These are phyloP conservation scores for Boletus subparvulus DNA, from an alignment of 768 basidiomycete species.

Conservation along the genomic window DNA sequence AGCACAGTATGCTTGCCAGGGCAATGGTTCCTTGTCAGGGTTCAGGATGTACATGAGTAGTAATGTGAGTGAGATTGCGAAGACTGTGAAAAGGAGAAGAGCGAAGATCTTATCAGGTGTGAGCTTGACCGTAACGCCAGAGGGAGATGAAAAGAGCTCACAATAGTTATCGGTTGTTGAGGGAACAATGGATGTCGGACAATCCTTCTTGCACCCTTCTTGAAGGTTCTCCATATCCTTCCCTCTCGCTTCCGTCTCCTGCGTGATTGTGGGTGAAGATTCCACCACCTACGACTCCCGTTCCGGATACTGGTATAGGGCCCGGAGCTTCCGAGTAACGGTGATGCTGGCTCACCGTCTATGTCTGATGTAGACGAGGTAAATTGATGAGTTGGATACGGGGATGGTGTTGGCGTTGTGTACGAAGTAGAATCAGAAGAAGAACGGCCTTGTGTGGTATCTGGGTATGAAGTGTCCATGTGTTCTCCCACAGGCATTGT, in stretches of 20 bases:
- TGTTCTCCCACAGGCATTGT: conserved; percentile 9
- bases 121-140: conserved; percentile 14
- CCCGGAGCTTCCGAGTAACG: conserved; percentile 36
- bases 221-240: conserved; percentile 48
- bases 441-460: conserved; percentile 24
- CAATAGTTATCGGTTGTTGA: conserved; percentile 77
- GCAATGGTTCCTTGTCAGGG: conserved; percentile 92
- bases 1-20: conserved; percentile 93
- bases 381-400: conserved; percentile 47
- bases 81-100: conserved; percentile 72
- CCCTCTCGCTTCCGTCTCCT: conserved; percentile 54
- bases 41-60: conserved; percentile 90
- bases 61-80: conserved; percentile 82
- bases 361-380: conserved; percentile 60
- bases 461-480: conserved; percentile 22
- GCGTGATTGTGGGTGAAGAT: conserved; percentile 35
- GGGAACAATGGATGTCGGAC: conserved; percentile 77
- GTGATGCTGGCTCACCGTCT: conserved; percentile 57
- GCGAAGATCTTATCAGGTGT: conserved; percentile 55
- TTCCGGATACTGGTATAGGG: conserved; percentile 42
- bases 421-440: conserved; percentile 32
- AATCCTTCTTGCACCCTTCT: conserved; percentile 53
- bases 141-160: conserved; percentile 37
- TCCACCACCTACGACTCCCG: conserved; percentile 60
- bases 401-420: conserved; percentile 60